Evolutionary conservation across 2,329 filamentous ascomycete genomes (phyloP).

Genomic region (Ophiobolus disseminans): DNA sequence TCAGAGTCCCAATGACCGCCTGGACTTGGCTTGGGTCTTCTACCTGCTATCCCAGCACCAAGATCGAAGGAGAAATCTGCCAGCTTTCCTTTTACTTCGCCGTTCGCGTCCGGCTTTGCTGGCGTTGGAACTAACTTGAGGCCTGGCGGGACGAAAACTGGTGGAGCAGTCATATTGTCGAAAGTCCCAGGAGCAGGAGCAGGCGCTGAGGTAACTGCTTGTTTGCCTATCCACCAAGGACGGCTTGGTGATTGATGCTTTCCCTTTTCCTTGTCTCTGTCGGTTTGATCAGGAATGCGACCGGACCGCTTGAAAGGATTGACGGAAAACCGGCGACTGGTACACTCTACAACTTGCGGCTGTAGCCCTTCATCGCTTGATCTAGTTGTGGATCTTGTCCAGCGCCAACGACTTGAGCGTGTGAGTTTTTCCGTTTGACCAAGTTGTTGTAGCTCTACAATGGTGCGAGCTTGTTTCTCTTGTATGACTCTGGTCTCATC

Average conservation of each 20-base stretch:
- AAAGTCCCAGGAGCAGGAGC: not conserved
- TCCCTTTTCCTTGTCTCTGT: slow-evolving; percentile 6
- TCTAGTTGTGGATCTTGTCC: slow-evolving; percentile 13
- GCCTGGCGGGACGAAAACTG: slow-evolving; percentile 37
- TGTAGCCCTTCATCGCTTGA: slow-evolving; percentile 20
- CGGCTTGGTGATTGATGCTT: not conserved
- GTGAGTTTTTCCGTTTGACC: slow-evolving; percentile 15
- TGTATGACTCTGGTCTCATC: slow-evolving; percentile 6
- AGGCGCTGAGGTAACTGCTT: slow-evolving; percentile 1
- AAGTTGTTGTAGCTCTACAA: slow-evolving; percentile 24
- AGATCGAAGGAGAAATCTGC: slow-evolving; percentile 45
- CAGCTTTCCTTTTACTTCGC: slow-evolving; percentile 38
- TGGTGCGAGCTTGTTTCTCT: slow-evolving; percentile 14
- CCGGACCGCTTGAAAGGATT: slow-evolving; percentile 29
- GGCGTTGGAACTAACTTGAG: slow-evolving; percentile 36
- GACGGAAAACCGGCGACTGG: slow-evolving; percentile 15
- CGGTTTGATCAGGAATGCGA: slow-evolving; percentile 14
- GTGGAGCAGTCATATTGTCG: slow-evolving; percentile 25
- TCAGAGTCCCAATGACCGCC: slow-evolving; percentile 46
- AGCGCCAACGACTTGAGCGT: slow-evolving; percentile 29
- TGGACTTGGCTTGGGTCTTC: slow-evolving; percentile 14
- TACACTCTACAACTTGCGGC: slow-evolving; percentile 2
- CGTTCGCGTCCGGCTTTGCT: slow-evolving; percentile 27
- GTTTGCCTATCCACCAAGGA: slow-evolving; percentile 8
- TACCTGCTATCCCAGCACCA: slow-evolving; percentile 12